These are phyloP conservation scores for Aphanomyces stellatus DNA, from an alignment of 352 stramenopile genomes.

Conservation along the genomic window DNA sequence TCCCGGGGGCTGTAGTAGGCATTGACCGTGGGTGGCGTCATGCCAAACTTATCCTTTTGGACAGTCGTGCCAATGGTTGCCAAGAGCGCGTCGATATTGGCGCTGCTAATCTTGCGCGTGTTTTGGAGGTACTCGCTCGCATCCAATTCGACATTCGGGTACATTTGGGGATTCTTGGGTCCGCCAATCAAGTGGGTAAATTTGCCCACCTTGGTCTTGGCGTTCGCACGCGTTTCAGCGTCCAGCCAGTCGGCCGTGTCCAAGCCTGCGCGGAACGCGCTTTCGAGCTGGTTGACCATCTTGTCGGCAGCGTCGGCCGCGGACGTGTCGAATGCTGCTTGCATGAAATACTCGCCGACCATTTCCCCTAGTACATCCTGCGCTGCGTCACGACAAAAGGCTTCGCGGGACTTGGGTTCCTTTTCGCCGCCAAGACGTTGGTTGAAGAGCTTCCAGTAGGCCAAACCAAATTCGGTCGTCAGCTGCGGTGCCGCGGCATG, in stretches of 20 bases:
- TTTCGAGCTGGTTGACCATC: constrained; percentile 82
- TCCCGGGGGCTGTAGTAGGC: constrained; percentile 55
- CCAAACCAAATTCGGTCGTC: constrained; percentile 72
- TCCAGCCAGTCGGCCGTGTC: constrained; percentile 88
- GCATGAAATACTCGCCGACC: constrained; percentile 42
- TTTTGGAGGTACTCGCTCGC: background rate
- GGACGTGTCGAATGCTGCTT: background rate
- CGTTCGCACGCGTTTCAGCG: constrained; percentile 64
- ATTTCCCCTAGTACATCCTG: constrained; percentile 69
- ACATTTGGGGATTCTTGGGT: background rate
- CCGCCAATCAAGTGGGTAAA: background rate
- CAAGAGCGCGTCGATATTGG: constrained; percentile 23
- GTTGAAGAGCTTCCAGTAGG: constrained; percentile 85
- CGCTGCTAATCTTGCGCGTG: background rate
- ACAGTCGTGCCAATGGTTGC: constrained; percentile 34
- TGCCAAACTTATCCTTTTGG: constrained; percentile 57
- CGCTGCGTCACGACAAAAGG: constrained; percentile 68
- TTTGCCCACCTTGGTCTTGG: constrained; percentile 75
- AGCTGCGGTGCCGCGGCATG: constrained; percentile 23
- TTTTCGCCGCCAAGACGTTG: constrained; percentile 72
- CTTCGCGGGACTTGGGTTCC: constrained; percentile 80
- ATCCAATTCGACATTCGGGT: background rate
- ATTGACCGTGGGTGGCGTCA: constrained; percentile 89
- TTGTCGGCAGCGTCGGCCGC: constrained; percentile 37
- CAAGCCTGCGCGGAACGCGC: constrained; percentile 65